These are phyloP conservation scores for Cystobasidium sp. DNA, from an alignment of 1,284 basidiomycete genomes.

Conservation along the genomic window DNA sequence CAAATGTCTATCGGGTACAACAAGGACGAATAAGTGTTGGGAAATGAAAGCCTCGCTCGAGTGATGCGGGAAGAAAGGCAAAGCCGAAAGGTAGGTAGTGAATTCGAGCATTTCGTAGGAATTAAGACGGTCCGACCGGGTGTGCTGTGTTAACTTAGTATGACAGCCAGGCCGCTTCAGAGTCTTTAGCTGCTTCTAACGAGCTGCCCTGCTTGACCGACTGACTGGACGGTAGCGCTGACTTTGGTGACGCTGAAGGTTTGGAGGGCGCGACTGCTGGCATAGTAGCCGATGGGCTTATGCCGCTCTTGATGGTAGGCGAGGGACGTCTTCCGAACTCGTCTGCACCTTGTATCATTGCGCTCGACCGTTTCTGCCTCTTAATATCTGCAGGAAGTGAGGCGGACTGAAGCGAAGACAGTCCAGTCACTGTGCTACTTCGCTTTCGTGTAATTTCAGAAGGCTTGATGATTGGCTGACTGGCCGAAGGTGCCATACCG, in stretches of 20 bases:
- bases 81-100: too few relatives aligned
- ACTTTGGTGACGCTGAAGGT: not conserved
- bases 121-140: too few relatives aligned
- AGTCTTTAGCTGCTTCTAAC: slow-evolving; percentile 15
- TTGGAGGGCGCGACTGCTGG: not conserved
- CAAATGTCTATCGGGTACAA: too few relatives aligned
- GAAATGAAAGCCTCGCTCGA: too few relatives aligned
- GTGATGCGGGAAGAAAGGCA: too few relatives aligned
- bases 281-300: slow-evolving; percentile 8
- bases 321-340: slow-evolving; percentile 14
- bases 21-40: too few relatives aligned
- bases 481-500: slow-evolving; percentile 4
- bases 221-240: not conserved
- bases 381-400: not conserved
- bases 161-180: slow-evolving; percentile 32
- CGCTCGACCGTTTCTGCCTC: not conserved
- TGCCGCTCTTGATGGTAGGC: not conserved
- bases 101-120: not conserved
- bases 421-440: slow-evolving; percentile 27
- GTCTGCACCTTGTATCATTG: not conserved
- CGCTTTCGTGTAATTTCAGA: slow-evolving; percentile 5
- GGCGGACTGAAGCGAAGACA: not conserved
- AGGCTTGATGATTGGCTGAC: slow-evolving; percentile 5
- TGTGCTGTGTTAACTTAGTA: not conserved
- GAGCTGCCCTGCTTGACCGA: not conserved